These are phyloP conservation scores for Podila epicladia DNA, from an alignment of 192 early-diverging fungal species.

Conservation along the genomic window DNA sequence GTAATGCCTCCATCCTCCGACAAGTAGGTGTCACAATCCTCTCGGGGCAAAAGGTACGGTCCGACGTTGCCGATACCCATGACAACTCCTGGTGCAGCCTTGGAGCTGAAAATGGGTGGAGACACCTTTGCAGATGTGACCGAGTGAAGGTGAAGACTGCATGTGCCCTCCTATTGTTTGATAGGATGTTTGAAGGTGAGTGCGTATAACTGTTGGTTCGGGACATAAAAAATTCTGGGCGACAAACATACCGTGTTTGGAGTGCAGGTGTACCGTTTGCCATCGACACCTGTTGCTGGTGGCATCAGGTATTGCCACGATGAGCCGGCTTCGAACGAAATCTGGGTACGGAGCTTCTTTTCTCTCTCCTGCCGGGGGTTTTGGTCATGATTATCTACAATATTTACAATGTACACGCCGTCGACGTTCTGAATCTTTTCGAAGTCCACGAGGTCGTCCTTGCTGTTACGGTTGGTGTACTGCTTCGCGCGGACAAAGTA, in stretches of 20 bases:
- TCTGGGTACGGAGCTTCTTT: slow-evolving; percentile 74
- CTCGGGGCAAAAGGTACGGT: slow-evolving; percentile 70
- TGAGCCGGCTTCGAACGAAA: slow-evolving; percentile 90
- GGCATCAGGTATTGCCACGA: slow-evolving; percentile 78
- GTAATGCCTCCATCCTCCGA: slow-evolving; percentile 85
- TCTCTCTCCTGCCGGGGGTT: slow-evolving; percentile 31
- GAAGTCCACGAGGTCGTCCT: slow-evolving; percentile 85
- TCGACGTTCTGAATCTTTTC: slow-evolving; percentile 86
- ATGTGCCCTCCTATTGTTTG: slow-evolving; percentile 57
- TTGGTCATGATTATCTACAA: slow-evolving; percentile 81
- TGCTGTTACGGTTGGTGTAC: slow-evolving; percentile 79
- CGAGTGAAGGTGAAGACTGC: slow-evolving; percentile 89
- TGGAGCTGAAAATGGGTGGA: slow-evolving; percentile 79
- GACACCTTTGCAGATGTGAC: slow-evolving; percentile 73
- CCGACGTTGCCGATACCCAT: slow-evolving; percentile 94
- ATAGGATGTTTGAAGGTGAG: not conserved
- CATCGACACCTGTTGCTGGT: slow-evolving; percentile 67
- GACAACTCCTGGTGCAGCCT: slow-evolving; percentile 83
- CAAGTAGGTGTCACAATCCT: slow-evolving; percentile 86
- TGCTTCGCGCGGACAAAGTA: slow-evolving; percentile 83
- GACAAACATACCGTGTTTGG: slow-evolving; percentile 30
- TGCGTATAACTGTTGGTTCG: not conserved
- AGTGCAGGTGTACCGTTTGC: slow-evolving; percentile 64
- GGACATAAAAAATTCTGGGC: not conserved
- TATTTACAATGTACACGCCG: slow-evolving; percentile 88